A percentile compares a stretch with the other conserved stretches of the same genome.
These are phyloP conservation scores for Glycine tomentella DNA, from an alignment of 306 rosid species.

Conservation along the genomic window DNA sequence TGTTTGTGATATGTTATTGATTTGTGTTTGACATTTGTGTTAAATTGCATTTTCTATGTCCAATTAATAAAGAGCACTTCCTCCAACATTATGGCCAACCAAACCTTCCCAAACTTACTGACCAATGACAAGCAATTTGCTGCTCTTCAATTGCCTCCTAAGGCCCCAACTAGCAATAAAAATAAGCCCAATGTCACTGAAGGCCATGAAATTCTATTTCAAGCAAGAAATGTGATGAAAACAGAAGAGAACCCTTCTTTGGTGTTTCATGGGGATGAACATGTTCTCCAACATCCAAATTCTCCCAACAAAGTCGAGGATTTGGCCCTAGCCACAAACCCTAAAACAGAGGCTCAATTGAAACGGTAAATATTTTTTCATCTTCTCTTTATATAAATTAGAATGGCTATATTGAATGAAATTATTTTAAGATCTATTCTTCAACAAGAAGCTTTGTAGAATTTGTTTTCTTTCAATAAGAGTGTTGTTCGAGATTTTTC, in stretches of 20 bases:
- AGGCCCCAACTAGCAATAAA: background rate
- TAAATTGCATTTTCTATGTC: background rate
- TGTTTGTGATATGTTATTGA: background rate
- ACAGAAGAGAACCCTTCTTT: constrained; percentile 31
- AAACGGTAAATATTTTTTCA: background rate
- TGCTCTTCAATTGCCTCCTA: background rate
- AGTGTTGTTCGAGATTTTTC: too few relatives aligned
- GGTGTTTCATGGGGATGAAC: background rate
- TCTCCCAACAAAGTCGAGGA: background rate
- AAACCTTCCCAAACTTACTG: background rate
- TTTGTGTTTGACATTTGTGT: background rate
- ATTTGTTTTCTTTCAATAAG: too few relatives aligned
- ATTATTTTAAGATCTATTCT: background rate
- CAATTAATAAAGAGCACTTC: background rate
- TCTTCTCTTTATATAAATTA: background rate
- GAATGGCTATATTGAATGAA: too few relatives aligned
- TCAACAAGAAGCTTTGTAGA: too few relatives aligned
- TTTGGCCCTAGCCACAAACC: background rate
- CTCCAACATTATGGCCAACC: constrained; percentile 4
- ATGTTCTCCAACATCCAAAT: background rate
- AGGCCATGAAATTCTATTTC: constrained; percentile 15
- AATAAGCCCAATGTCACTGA: background rate
- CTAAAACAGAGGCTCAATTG: background rate
- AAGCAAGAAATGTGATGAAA: constrained; percentile 29
- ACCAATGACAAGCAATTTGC: constrained; percentile 9